Evolutionary conservation across 2,329 filamentous ascomycete species (phyloP).

Genomic region (Phyllosticta citrichinensis): DNA sequence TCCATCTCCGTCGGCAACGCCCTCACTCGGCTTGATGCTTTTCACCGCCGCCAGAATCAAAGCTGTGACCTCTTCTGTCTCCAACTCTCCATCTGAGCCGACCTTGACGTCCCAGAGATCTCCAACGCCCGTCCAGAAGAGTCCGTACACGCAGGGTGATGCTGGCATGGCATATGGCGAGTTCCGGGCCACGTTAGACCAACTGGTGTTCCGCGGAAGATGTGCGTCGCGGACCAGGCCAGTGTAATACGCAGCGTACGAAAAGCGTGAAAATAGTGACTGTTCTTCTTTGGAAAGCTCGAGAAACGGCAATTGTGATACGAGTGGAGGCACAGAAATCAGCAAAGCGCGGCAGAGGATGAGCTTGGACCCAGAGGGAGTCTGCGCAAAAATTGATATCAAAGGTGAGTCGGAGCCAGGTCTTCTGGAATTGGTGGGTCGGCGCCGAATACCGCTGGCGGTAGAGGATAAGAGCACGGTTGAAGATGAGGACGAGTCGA

Average conservation of each 20-base stretch:
- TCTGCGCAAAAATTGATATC: slow-evolving; percentile 13
- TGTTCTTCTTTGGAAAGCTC: slow-evolving; percentile 27
- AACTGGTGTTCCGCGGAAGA: slow-evolving; percentile 18
- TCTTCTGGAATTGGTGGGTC: neutral
- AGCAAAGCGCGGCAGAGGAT: slow-evolving; percentile 34
- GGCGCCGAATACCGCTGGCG: neutral
- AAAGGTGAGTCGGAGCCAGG: neutral
- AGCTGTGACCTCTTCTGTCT: neutral
- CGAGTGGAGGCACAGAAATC: slow-evolving; percentile 32
- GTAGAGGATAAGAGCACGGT: slow-evolving; percentile 7
- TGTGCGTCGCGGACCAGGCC: slow-evolving; percentile 30
- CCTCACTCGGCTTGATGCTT: neutral
- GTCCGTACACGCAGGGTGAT: slow-evolving; percentile 22
- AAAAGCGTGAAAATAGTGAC: slow-evolving; percentile 29
- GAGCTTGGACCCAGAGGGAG: slow-evolving; percentile 15
- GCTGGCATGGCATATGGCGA: slow-evolving; percentile 21
- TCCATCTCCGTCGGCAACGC: neutral
- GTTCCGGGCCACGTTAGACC: slow-evolving; percentile 19
- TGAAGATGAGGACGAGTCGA: slow-evolving; percentile 13
- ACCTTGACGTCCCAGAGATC: slow-evolving; percentile 15
- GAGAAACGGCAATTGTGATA: slow-evolving; percentile 23
- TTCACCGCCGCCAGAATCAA: neutral
- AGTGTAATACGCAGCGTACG: slow-evolving; percentile 30
- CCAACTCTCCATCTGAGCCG: slow-evolving; percentile 6
- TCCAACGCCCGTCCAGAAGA: slow-evolving; percentile 14